A percentile compares a stretch with the other conserved stretches of the same genome.
These are phyloP conservation scores for Rossbeevera mucosa DNA, from an alignment of 768 basidiomycete species.

Conservation along the genomic window DNA sequence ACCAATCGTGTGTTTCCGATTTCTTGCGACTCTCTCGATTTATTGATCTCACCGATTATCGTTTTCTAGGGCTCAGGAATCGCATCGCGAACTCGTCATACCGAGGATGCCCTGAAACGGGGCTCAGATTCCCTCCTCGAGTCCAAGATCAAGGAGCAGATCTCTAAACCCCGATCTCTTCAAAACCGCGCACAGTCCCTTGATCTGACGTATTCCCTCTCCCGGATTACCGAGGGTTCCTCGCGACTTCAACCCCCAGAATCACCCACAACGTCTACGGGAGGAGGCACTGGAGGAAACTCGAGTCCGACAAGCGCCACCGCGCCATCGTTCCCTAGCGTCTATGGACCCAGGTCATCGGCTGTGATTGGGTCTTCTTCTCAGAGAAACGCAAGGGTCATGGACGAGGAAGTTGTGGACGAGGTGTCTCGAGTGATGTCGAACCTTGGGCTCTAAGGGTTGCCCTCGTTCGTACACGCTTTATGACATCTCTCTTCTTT, in stretches of 20 bases:
- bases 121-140: conserved; percentile 82
- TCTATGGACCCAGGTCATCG: conserved; percentile 64
- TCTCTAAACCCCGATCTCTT: conserved; percentile 71
- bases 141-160: conserved; percentile 76
- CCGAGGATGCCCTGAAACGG: conserved; percentile 74
- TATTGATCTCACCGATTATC: conserved; percentile 18
- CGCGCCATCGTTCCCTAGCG: conserved; percentile 80
- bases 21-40: neutral
- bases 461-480: conserved; percentile 13
- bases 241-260: conserved; percentile 64
- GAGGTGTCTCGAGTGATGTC: conserved; percentile 77
- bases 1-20: conserved; percentile 56
- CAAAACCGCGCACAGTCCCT: conserved; percentile 87
- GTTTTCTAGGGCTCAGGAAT: conserved; percentile 58
- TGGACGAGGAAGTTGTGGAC: conserved; percentile 57
- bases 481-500: neutral
- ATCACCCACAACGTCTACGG: conserved; percentile 72
- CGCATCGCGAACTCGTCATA: conserved; percentile 60
- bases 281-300: conserved; percentile 68
- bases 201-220: conserved; percentile 79
- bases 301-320: conserved; percentile 77
- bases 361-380: conserved; percentile 42
- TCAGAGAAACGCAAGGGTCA: conserved; percentile 36
- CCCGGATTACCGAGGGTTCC: conserved; percentile 69
- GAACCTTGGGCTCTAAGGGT: conserved; percentile 56